Base-by-base conservation (phyloP, 2,329 filamentous ascomycete species). In the Periglandula ipomoeae region DNA sequence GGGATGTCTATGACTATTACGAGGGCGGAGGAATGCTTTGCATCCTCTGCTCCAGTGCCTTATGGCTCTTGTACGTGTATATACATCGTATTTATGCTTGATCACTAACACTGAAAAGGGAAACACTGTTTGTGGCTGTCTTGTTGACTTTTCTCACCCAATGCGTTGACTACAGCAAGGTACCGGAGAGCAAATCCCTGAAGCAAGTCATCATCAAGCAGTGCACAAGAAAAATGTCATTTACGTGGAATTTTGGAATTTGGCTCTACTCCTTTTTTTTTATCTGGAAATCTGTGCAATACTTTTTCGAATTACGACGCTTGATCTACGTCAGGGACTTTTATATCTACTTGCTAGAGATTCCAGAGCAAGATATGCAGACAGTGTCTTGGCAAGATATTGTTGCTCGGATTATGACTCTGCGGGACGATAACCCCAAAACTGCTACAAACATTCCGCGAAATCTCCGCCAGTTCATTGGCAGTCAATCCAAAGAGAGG, bases 301-400 rank as follows among this genome's bases (percentile, higher is more conserved):
- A 86, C 57, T 67, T 87, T 40, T 70, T 87, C 39, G 87, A 91
- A 58, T 73, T 89, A 23, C 81, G 84, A 26, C 79, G 87, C 15
- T 73, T 96, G 23, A 70, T 79, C 50, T 76, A 87, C 44, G 84
- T 95, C 68, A 87, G 89, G 54, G 84, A 93, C 63, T 96, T 95
- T 65, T 96, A 88, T 62, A 74, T 82, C 24, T 75, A 94, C 60
- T 76, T 95, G 4, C 78, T 96, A 9, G 85, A 87, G 35, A 89
- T 96, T 39, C 86, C 87, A 0, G 78, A 81, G 50, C 76, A 84
- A 49, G 90, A 96, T 58, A 93, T 96, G 69, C 90, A 96, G 65
- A 94, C 89, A 0, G 86, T 95, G 45, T 91, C 90, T 5, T 96
- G 90, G 90, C 88, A 95, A 61, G 85, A 93, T 55, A 79, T 95